phyloP scores from a whole-genome alignment of 805 yeast genomes.

The Barnettozyma vustinii region DNA sequence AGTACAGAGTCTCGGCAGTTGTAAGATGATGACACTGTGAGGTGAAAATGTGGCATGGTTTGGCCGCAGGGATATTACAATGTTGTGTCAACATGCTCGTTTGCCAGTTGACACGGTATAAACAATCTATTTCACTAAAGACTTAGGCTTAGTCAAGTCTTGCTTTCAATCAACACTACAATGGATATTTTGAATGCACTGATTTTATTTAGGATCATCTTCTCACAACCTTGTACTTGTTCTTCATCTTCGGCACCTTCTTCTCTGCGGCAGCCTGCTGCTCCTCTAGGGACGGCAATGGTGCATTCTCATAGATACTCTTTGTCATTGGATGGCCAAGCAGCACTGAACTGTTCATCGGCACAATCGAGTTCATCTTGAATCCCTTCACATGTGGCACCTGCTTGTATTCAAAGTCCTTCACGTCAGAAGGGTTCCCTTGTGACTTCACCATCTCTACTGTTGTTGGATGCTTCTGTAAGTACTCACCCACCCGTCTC shows the following conservation, averaged over 20 bases:
- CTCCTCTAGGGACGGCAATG: slow-evolving; percentile 24
- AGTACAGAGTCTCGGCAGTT: too few species aligned
- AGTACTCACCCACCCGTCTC: slow-evolving; percentile 51
- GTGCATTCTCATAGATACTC: slow-evolving; percentile 50
- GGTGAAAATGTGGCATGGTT: too few species aligned
- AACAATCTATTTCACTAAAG: too few species aligned
- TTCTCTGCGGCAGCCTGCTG: slow-evolving; percentile 29
- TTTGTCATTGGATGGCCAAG: slow-evolving; percentile 83
- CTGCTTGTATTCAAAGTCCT: slow-evolving; percentile 47
- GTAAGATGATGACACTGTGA: too few species aligned
- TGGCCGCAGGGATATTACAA: too few species aligned
- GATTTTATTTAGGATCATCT: slow-evolving; percentile 26
- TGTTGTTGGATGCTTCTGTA: slow-evolving; percentile 66
- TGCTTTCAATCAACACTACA: background rate
- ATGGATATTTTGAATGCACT: background rate
- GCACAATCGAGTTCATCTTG: slow-evolving; percentile 80
- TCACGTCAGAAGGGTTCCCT: slow-evolving; percentile 61
- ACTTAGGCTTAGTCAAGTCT: too few species aligned
- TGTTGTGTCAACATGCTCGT: too few species aligned
- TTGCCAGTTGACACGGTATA: too few species aligned
- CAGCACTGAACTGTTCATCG: slow-evolving; percentile 75
- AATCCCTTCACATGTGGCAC: slow-evolving; percentile 82
- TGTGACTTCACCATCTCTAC: slow-evolving; percentile 50
- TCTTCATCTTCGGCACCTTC: slow-evolving; percentile 40
- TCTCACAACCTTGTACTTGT: slow-evolving; percentile 59